A percentile compares a stretch with the other conserved stretches of the same genome.
Conservation (phyloP, 1,139 yeast genomes). For the Suhomyces atakaporum region DNA sequence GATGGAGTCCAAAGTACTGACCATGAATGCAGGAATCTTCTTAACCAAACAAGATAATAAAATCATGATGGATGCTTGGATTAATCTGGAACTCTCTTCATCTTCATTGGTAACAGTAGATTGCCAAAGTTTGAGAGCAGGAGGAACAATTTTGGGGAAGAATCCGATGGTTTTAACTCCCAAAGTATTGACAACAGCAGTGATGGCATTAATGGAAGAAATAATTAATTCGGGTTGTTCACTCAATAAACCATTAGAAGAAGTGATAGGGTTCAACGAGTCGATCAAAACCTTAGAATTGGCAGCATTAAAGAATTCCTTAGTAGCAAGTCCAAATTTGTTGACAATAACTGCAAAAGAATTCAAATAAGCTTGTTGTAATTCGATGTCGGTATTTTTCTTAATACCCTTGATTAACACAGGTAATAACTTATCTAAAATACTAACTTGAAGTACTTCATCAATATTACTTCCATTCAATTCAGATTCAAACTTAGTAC, state of each 20-base stretch:
- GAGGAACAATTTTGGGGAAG: constrained; percentile 83
- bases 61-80: constrained; percentile 69
- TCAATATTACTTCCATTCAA: constrained; percentile 43
- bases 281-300: constrained; percentile 51
- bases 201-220: constrained; percentile 72
- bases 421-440: constrained; percentile 48
- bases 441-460: constrained; percentile 42
- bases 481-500: constrained; percentile 69
- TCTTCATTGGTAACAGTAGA: constrained; percentile 25
- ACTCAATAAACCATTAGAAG: constrained; percentile 54
- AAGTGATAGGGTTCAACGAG: constrained; percentile 54
- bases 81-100: constrained; percentile 33
- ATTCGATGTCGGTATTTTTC: constrained; percentile 42
- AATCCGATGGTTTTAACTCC: constrained; percentile 88
- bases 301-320: constrained; percentile 31
- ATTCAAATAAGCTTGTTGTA: constrained; percentile 71
- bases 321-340: constrained; percentile 55
- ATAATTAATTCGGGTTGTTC: constrained; percentile 64
- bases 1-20: constrained; percentile 65
- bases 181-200: constrained; percentile 65
- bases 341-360: constrained; percentile 62
- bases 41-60: constrained; percentile 75
- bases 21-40: constrained; percentile 84
- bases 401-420: constrained; percentile 49
- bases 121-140: constrained; percentile 62